Evolutionary conservation across 2,329 filamentous ascomycete genomes (phyloP).

Genomic region (Cladosporium sp.): DNA sequence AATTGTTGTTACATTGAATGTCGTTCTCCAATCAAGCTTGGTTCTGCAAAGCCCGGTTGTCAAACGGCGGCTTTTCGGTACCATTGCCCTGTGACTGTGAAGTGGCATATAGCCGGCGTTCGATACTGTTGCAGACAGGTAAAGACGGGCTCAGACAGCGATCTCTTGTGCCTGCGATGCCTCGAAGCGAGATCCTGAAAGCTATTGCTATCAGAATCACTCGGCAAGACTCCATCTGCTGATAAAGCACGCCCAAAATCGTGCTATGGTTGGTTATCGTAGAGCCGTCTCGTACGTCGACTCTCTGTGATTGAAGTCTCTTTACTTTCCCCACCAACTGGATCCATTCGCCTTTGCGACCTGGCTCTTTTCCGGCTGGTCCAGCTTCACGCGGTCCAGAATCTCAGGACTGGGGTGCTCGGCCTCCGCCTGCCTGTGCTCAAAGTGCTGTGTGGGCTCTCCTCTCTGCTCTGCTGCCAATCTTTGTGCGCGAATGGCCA

Average conservation of each 20-base stretch:
- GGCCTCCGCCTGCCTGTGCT: constrained; percentile 21
- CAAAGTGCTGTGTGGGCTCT: constrained; percentile 21
- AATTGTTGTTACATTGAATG: background rate
- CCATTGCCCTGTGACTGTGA: no score
- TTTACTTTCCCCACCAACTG: constrained; percentile 14
- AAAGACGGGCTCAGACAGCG: background rate
- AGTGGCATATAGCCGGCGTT: no score
- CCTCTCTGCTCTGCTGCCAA: constrained; percentile 38
- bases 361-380: constrained; percentile 21
- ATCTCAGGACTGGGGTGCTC: constrained; percentile 22
- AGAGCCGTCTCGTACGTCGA: no score
- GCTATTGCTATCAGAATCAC: no score
- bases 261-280: no score
- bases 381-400: constrained; percentile 23
- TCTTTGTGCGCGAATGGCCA: constrained; percentile 46
- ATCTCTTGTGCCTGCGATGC: background rate
- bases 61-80: no score
- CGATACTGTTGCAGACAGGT: background rate
- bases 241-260: no score
- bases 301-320: no score
- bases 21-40: background rate
- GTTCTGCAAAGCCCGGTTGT: background rate
- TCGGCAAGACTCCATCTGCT: no score
- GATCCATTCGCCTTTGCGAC: constrained; percentile 15
- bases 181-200: no score